Evolutionary conservation across 1,139 yeast genomes (phyloP).

Genomic region (Candida pseudoviswanathii): DNA sequence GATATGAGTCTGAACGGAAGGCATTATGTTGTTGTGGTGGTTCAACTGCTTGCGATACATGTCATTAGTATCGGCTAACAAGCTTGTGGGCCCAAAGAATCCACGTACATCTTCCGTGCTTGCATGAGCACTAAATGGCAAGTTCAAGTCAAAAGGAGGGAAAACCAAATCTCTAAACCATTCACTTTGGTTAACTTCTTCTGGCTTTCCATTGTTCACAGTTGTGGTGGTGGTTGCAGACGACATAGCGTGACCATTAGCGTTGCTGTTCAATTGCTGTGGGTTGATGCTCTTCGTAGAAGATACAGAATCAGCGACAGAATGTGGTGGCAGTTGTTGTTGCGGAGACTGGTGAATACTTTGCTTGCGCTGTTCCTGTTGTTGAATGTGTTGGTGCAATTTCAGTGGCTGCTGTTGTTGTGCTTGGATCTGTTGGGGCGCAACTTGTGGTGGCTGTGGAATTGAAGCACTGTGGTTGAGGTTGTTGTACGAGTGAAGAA

Average conservation of each 20-base stretch:
- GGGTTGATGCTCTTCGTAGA: slow-evolving; percentile 8
- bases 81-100: slow-evolving; percentile 13
- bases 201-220: slow-evolving; percentile 6
- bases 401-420: neutral
- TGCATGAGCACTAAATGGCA: slow-evolving; percentile 15
- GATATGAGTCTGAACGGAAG: slow-evolving; percentile 1
- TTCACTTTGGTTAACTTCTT: slow-evolving; percentile 39
- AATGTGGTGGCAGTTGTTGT: slow-evolving; percentile 9
- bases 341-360: slow-evolving; percentile 1
- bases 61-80: slow-evolving; percentile 5
- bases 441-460: slow-evolving; percentile 5
- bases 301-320: slow-evolving; percentile 10
- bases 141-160: slow-evolving; percentile 52
- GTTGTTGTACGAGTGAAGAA: slow-evolving; percentile 16
- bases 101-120: slow-evolving; percentile 16
- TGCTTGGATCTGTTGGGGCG: slow-evolving; percentile 5
- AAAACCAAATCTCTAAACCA: slow-evolving; percentile 71
- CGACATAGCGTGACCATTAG: neutral
- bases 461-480: slow-evolving; percentile 1
- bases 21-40: neutral
- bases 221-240: slow-evolving; percentile 6
- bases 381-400: slow-evolving; percentile 1
- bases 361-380: slow-evolving; percentile 4
- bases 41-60: neutral
- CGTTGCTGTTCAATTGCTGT: slow-evolving; percentile 8